Conservation (phyloP, 371 early-diverging fungal species). For the Mucor racemosus region DNA sequence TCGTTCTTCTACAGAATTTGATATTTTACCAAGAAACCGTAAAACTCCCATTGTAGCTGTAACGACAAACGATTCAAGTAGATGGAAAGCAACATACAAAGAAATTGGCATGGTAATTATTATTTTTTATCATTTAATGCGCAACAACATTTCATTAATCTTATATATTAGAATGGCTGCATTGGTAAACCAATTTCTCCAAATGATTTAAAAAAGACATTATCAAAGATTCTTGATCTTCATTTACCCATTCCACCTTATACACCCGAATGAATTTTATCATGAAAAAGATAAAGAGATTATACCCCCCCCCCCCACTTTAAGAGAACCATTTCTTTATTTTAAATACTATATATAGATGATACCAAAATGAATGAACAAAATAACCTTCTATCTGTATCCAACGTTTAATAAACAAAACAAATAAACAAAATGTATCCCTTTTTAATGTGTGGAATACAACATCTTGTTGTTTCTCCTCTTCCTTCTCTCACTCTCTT, state of each 20-base stretch:
- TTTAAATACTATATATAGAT: neutral
- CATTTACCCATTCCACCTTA: slow-evolving; percentile 22
- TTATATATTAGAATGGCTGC: slow-evolving; percentile 48
- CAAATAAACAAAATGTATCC: slow-evolving; percentile 6
- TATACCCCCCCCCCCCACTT: neutral
- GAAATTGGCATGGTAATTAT: slow-evolving; percentile 41
- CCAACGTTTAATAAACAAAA: neutral
- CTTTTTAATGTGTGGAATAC: slow-evolving; percentile 3
- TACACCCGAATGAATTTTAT: slow-evolving; percentile 26
- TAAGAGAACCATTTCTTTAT: neutral
- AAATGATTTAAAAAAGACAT: slow-evolving; percentile 35
- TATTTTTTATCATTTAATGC: neutral
- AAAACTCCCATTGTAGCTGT: slow-evolving; percentile 69
- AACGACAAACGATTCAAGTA: slow-evolving; percentile 59
- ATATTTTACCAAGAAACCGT: slow-evolving; percentile 56
- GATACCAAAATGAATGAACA: neutral
- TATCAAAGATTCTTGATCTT: slow-evolving; percentile 34
- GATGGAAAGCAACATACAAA: slow-evolving; percentile 33
- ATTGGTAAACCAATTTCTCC: slow-evolving; percentile 53
- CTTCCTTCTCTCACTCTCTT: neutral
- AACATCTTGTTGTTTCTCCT: neutral
- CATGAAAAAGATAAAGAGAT: neutral
- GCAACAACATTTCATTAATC: neutral
- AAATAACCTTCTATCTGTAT: neutral
- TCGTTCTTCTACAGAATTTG: slow-evolving; percentile 38